Conservation (phyloP, 192 early-diverging fungal species). For the Backusella macrospora region DNA sequence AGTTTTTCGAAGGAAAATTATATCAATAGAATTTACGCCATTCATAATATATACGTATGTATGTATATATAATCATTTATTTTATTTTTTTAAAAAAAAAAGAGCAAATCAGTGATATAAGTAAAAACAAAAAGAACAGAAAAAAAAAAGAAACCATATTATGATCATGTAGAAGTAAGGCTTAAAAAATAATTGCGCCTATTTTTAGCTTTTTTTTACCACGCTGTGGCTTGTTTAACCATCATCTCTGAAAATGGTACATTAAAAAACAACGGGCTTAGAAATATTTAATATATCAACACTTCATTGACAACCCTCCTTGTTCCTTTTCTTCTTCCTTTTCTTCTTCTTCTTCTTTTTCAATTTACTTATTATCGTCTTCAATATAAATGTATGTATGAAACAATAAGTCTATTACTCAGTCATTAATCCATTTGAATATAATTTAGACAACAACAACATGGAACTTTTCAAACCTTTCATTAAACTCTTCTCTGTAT, state of each 20-base stretch:
- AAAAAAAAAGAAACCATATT: not conserved
- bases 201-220: slow-evolving; percentile 11
- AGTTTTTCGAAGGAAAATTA: too few species aligned
- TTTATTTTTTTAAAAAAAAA: too few species aligned
- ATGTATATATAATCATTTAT: too few species aligned
- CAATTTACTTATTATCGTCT: not conserved
- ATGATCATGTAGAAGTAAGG: not conserved
- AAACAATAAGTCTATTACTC: not conserved
- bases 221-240: slow-evolving; percentile 8
- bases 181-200: not conserved
- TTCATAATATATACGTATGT: too few species aligned
- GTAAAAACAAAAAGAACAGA: not conserved
- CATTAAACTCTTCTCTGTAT: not conserved
- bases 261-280: not conserved
- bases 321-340: not conserved
- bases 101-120: not conserved
- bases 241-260: not conserved
- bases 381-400: not conserved
- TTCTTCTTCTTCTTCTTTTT: not conserved
- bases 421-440: not conserved
- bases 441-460: not conserved
- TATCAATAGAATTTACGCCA: too few species aligned
- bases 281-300: slow-evolving; percentile 2
- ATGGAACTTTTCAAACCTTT: not conserved
- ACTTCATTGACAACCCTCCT: not conserved